phyloP scores from a whole-genome alignment of 2,329 filamentous ascomycete genomes.

The Apiospora phragmitis region DNA sequence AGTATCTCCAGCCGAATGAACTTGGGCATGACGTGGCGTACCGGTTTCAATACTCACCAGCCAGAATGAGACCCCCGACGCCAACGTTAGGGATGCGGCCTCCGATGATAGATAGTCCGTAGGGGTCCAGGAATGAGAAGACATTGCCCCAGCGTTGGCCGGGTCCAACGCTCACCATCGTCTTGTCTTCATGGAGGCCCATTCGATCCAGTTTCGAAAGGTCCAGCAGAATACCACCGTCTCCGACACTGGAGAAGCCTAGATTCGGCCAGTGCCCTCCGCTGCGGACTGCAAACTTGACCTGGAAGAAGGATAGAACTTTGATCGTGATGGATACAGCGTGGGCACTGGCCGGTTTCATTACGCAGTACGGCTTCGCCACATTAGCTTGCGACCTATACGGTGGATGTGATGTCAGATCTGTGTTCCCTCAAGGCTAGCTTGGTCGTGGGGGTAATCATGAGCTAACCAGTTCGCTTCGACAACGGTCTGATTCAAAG shows the following conservation, averaged over 20 bases:
- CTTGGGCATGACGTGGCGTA: neutral
- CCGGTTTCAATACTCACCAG: conserved; percentile 16
- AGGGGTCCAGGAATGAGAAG: conserved; percentile 22
- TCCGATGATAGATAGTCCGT: conserved; percentile 17
- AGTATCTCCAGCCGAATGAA: too few species aligned
- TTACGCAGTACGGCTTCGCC: conserved; percentile 18
- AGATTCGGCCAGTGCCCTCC: conserved; percentile 22
- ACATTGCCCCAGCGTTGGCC: conserved; percentile 22
- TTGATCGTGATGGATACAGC: conserved; percentile 14
- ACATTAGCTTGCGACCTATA: conserved; percentile 19
- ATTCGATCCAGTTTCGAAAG: conserved; percentile 23
- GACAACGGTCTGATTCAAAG: neutral
- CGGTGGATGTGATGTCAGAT: neutral
- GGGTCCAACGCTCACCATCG: conserved; percentile 30
- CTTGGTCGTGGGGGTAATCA: neutral
- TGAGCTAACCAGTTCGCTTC: neutral
- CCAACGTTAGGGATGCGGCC: conserved; percentile 25
- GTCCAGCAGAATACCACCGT: conserved; percentile 25
- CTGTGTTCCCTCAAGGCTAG: neutral
- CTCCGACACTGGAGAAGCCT: conserved; percentile 17
- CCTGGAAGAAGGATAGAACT: conserved; percentile 16
- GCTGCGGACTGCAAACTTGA: conserved; percentile 20
- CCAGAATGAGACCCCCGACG: conserved; percentile 20
- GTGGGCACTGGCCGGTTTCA: conserved; percentile 2
- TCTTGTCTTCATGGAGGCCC: conserved; percentile 18